These are phyloP conservation scores for Pseudoscleropodium purum DNA, from an alignment of 225 moss, liverwort and hornwort genomes.

Conservation along the genomic window DNA sequence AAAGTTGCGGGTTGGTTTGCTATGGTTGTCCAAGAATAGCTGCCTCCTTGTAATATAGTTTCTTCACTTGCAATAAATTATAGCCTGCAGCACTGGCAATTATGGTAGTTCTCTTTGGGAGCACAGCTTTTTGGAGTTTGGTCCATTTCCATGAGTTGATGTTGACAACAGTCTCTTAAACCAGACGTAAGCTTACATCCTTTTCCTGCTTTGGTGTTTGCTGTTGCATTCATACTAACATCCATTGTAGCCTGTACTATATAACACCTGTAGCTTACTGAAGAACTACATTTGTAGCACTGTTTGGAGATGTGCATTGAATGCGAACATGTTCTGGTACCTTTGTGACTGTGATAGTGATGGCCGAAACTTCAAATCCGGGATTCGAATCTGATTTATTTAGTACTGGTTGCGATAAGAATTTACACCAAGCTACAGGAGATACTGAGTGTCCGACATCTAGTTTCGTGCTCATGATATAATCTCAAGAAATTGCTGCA, in stretches of 20 bases:
- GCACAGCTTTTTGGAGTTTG: background rate
- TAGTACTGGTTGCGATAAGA: background rate
- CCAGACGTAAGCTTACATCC: background rate
- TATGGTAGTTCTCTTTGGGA: background rate
- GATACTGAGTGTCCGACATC: background rate
- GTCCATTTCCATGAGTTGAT: background rate
- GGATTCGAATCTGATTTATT: background rate
- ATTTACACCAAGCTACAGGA: background rate
- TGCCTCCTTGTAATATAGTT: constrained; percentile 28
- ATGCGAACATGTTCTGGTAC: background rate
- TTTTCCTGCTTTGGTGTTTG: background rate
- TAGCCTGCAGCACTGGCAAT: constrained; percentile 4
- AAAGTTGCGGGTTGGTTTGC: constrained; percentile 20
- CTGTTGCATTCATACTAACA: background rate
- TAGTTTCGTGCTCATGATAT: background rate
- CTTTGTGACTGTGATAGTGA: background rate
- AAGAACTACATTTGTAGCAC: background rate
- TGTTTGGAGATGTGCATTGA: background rate
- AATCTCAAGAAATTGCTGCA: background rate
- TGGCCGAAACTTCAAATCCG: background rate
- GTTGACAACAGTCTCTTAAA: background rate
- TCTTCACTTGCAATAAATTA: constrained; percentile 16
- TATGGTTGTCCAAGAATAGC: constrained; percentile 4
- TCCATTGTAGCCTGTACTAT: background rate
- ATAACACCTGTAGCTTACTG: background rate